phyloP scores from a whole-genome alignment of 1,284 basidiomycete species.

The Heliocybe sulcata region DNA sequence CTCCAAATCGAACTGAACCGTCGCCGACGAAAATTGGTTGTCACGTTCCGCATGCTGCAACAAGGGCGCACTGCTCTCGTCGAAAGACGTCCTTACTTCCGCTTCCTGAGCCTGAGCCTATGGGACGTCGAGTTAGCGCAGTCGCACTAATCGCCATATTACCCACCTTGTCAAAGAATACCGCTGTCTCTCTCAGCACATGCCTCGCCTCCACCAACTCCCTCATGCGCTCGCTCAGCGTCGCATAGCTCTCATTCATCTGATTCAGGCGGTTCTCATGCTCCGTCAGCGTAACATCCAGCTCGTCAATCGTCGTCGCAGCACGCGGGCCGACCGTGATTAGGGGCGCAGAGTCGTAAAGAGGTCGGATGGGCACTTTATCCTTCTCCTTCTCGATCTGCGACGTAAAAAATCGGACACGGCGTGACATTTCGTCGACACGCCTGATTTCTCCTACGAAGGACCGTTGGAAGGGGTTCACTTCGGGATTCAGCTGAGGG shows the following conservation, averaged over 20 bases:
- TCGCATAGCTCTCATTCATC: constrained; percentile 95
- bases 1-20: constrained; percentile 82
- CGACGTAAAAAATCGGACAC: constrained; percentile 83
- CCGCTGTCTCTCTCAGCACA: constrained; percentile 92
- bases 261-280: constrained; percentile 82
- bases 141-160: not conserved
- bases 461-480: constrained; percentile 98
- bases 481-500: constrained; percentile 81
- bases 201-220: constrained; percentile 91
- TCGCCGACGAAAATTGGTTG: constrained; percentile 46
- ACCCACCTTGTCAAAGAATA: constrained; percentile 87
- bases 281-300: constrained; percentile 83
- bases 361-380: constrained; percentile 72
- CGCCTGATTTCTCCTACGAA: constrained; percentile 95
- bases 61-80: constrained; percentile 87
- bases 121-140: constrained; percentile 12
- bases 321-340: constrained; percentile 85
- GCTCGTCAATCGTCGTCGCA: constrained; percentile 90
- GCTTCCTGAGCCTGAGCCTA: constrained; percentile 80
- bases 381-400: constrained; percentile 88
- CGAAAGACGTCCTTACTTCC: constrained; percentile 85
- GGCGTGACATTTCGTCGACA: constrained; percentile 93
- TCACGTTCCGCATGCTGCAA: constrained; percentile 89
- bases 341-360: constrained; percentile 77
- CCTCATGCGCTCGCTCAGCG: constrained; percentile 79